Conservation (phyloP, 2,329 filamentous ascomycete species). For the Trichocomaceae sp. region DNA sequence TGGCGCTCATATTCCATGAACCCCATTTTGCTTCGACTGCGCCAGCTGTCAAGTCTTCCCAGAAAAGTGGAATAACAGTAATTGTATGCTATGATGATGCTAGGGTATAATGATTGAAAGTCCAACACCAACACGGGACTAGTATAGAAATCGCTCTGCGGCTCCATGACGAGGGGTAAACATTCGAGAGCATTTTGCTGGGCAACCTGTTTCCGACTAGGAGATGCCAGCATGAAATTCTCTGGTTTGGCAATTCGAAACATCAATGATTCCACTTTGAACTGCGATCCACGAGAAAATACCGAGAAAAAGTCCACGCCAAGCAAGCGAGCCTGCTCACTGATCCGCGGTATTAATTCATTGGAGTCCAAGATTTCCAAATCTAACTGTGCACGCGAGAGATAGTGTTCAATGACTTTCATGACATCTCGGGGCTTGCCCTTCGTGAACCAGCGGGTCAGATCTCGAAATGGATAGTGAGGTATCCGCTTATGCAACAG, state of each 20-base stretch:
- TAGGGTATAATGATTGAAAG: slow-evolving; percentile 93
- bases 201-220: slow-evolving; percentile 84
- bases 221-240: slow-evolving; percentile 84
- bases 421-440: slow-evolving; percentile 61
- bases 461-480: slow-evolving; percentile 70
- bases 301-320: slow-evolving; percentile 97
- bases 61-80: slow-evolving; percentile 97
- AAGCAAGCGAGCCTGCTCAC: slow-evolving; percentile 85
- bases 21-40: slow-evolving; percentile 90
- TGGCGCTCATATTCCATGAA: slow-evolving; percentile 81
- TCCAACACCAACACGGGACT: slow-evolving; percentile 86
- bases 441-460: slow-evolving; percentile 77
- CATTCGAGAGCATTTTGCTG: slow-evolving; percentile 92
- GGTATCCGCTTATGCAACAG: slow-evolving; percentile 80
- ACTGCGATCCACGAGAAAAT: slow-evolving; percentile 89
- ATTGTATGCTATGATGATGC: slow-evolving; percentile 98
- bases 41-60: slow-evolving; percentile 77
- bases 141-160: slow-evolving; percentile 87
- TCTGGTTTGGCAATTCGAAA: slow-evolving; percentile 97
- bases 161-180: slow-evolving; percentile 93
- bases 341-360: slow-evolving; percentile 79
- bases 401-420: slow-evolving; percentile 72
- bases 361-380: slow-evolving; percentile 88
- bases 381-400: slow-evolving; percentile 68
- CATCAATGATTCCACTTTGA: slow-evolving; percentile 98